Evolutionary conservation across 208 protist species (phyloP).

Genomic region (Kentomonas sorsogonicus): DNA sequence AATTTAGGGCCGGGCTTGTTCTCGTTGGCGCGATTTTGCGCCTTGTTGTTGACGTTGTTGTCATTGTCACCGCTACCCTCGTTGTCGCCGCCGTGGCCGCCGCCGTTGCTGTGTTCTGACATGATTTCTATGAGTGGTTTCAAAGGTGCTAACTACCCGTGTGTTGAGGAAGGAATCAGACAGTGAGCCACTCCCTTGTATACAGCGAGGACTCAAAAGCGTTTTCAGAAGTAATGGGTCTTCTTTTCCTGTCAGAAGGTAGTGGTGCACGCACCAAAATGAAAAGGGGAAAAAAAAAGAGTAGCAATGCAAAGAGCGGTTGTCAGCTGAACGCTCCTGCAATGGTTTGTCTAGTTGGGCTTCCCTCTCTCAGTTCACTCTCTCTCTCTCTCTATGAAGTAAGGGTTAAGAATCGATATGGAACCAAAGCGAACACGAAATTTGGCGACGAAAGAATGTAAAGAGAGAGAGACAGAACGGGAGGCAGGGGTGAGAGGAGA

Average conservation of each 20-base stretch:
- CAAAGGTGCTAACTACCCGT: too few species aligned
- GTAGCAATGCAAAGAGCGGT: background rate
- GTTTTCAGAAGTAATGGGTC: too few species aligned
- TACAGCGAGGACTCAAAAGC: too few species aligned
- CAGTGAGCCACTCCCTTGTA: too few species aligned
- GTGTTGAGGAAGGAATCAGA: too few species aligned
- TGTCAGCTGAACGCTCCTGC: too few species aligned
- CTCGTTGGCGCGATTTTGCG: constrained; percentile 14
- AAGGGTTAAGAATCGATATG: background rate
- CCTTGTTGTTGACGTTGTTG: constrained; percentile 16
- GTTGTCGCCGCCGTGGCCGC: constrained; percentile 6
- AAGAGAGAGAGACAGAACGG: background rate
- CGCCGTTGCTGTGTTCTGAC: background rate
- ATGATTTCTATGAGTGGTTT: too few species aligned
- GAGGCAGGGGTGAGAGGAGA: background rate
- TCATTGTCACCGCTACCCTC: background rate
- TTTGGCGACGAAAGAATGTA: background rate
- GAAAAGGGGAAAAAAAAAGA: constrained; percentile 1
- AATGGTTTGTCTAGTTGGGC: too few species aligned
- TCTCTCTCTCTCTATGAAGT: too few species aligned
- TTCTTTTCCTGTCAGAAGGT: too few species aligned
- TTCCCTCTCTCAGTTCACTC: too few species aligned
- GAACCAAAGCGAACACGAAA: background rate
- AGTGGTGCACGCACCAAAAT: too few species aligned
- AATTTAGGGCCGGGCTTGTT: constrained; percentile 29